Evolutionary conservation across 2,329 filamentous ascomycete genomes (phyloP), one percentile per base, ranked within the genome.

Genomic region (Exophiala xenobiotica): DNA sequence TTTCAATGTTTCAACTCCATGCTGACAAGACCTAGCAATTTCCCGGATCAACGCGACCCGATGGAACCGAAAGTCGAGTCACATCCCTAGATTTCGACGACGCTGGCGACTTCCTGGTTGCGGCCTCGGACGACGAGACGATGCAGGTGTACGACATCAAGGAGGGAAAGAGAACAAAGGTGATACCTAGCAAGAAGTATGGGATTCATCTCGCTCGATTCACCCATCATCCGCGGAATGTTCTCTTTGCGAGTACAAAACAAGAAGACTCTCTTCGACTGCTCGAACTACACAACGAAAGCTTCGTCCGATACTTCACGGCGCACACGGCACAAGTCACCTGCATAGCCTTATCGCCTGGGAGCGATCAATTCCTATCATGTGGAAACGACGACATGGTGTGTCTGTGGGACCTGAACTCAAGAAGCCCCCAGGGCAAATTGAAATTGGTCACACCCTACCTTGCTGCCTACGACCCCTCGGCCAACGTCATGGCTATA

Each of bases 41-140:
- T 61, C 76, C 75, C 39, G 64, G 68, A 51, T 63, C 65, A 26
- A 49, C 50, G 22, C 57, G 57, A 59, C 65, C 59, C 40, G 61
- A 62, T 33, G 66, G 63, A 49, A 59, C 59, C 12, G 63, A 77
- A 44, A 82, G 85, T 3, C 78, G 84, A 59, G 83, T 96, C 53
- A 87, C 93, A 6, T 97, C 92, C 1, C 82, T 99, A 63, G 92
- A 99, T 74, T 99, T 96, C 67, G 91, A 97, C 70, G 91, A 97
- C 73, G 87, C 88, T 37, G 93, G 93, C 68, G 90, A 96, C 69
- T 87, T 92, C 43, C 81, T 95, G 53, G 90, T 99, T 71, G 88
- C 91, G 0, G 89, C 90, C 4, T 88, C 91, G 61, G 90, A 89
- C 73, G 93, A 99, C 70, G 91, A 96, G 68, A 95, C 89, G 3